These are phyloP conservation scores for Alternaria sp. DNA, from an alignment of 2,329 filamentous ascomycete genomes.

Conservation along the genomic window DNA sequence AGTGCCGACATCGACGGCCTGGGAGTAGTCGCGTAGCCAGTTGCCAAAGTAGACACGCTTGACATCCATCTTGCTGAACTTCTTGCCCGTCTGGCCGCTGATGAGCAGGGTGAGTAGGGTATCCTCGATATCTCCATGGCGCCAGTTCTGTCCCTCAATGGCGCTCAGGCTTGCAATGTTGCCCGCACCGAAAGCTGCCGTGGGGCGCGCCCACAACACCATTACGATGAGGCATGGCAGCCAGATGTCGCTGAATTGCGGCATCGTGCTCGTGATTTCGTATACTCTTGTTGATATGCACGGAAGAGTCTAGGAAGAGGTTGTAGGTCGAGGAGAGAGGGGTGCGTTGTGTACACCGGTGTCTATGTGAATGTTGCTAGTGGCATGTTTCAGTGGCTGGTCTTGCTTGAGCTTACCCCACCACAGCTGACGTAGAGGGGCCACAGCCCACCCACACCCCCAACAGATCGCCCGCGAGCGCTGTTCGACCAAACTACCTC, in stretches of 20 bases:
- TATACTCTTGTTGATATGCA: conserved; percentile 2
- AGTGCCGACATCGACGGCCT: conserved; percentile 91
- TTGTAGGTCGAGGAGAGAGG: not conserved
- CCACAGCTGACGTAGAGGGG: not conserved
- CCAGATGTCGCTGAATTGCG: conserved; percentile 43
- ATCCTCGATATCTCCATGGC: conserved; percentile 82
- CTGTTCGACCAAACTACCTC: not conserved
- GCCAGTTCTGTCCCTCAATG: conserved; percentile 81
- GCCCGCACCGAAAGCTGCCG: conserved; percentile 82
- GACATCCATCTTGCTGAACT: conserved; percentile 86
- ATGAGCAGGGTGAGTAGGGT: conserved; percentile 76
- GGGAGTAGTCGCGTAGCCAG: conserved; percentile 92
- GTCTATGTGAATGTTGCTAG: not conserved
- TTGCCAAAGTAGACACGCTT: conserved; percentile 95
- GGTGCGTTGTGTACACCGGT: not conserved
- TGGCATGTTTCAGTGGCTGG: not conserved
- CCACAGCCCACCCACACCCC: not conserved
- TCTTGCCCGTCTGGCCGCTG: conserved; percentile 71
- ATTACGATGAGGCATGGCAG: conserved; percentile 55
- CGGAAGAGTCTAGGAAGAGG: not conserved
- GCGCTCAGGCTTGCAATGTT: conserved; percentile 84
- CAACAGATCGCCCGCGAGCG: not conserved
- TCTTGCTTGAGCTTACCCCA: not conserved
- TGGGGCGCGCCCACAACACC: conserved; percentile 71
- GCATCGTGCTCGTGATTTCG: conserved; percentile 25